Evolutionary conservation across 2,329 filamentous ascomycete species (phyloP).

Genomic region (Ampelomyces quisqualis): DNA sequence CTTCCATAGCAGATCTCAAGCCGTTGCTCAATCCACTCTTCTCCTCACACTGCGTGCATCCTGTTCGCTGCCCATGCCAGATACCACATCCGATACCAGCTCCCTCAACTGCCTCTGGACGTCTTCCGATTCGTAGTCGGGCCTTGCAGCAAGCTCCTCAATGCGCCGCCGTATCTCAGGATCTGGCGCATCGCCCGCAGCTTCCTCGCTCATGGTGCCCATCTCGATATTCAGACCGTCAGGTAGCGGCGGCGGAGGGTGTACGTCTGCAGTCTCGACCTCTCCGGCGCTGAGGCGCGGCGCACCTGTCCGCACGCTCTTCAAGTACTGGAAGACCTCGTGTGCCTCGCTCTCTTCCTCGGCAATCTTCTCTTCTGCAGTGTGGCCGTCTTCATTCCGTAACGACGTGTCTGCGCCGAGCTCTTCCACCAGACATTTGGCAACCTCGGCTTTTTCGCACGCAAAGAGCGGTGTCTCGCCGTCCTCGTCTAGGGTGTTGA

Average conservation of each 20-base stretch:
- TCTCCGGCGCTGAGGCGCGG: conserved; percentile 26
- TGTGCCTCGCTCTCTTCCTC: conserved; percentile 75
- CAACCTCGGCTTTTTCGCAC: conserved; percentile 77
- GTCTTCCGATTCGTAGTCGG: conserved; percentile 78
- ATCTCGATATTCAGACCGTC: conserved; percentile 76
- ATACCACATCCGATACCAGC: conserved; percentile 77
- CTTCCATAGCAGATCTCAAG: no score
- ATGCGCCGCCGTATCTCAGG: conserved; percentile 82
- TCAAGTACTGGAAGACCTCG: conserved; percentile 71
- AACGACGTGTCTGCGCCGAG: conserved; percentile 67
- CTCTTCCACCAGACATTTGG: conserved; percentile 78
- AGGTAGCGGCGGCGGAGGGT: conserved; percentile 64
- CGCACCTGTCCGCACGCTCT: conserved; percentile 25
- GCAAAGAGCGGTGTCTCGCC: conserved; percentile 93
- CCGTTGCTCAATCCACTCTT: conserved; percentile 42
- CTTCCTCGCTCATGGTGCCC: conserved; percentile 64
- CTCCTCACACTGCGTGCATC: conserved; percentile 54
- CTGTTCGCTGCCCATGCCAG: conserved; percentile 62
- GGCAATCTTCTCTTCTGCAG: conserved; percentile 76
- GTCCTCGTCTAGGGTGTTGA: conserved; percentile 86
- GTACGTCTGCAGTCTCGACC: conserved; percentile 26
- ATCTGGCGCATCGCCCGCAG: conserved; percentile 65
- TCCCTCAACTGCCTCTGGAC: conserved; percentile 77
- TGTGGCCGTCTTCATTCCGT: conserved; percentile 72
- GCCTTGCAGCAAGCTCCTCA: conserved; percentile 79